phyloP scores from a whole-genome alignment of 139 green algal species.

The Spirogloea muscicola region DNA sequence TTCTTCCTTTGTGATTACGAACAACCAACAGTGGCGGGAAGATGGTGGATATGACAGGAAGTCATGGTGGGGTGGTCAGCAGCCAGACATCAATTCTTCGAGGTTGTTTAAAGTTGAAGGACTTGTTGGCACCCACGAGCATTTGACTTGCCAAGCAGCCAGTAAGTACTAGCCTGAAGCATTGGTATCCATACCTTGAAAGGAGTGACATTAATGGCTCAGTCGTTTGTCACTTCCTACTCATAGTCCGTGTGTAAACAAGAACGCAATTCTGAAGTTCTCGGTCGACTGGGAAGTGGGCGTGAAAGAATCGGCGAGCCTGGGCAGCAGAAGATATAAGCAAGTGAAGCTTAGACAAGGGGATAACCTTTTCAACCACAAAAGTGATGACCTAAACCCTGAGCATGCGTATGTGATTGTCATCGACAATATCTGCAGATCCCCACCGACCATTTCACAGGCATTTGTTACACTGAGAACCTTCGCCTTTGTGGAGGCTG shows the following conservation, averaged over 20 bases:
- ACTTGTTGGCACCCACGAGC: not conserved
- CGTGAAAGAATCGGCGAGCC: conserved; percentile 7
- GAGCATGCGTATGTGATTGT: no score
- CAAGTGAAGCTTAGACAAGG: no score
- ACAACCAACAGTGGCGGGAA: no score
- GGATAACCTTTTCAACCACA: no score
- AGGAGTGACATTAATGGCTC: not conserved
- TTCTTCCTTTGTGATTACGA: no score
- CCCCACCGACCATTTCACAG: no score
- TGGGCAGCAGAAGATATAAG: no score
- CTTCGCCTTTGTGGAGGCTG: no score
- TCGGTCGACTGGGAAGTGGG: conserved; percentile 19
- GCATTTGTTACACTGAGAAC: no score
- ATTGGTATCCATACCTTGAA: not conserved
- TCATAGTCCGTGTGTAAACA: not conserved
- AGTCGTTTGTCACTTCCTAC: not conserved
- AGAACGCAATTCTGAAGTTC: conserved; percentile 8
- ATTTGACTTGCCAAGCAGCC: not conserved
- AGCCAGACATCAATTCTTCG: not conserved
- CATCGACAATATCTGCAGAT: no score
- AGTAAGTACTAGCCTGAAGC: not conserved
- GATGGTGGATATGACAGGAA: no score
- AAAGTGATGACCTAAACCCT: no score
- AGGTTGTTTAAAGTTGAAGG: not conserved
- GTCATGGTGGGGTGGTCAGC: not conserved